phyloP scores from a whole-genome alignment of 306 rosid species.

The Cercis canadensis region DNA sequence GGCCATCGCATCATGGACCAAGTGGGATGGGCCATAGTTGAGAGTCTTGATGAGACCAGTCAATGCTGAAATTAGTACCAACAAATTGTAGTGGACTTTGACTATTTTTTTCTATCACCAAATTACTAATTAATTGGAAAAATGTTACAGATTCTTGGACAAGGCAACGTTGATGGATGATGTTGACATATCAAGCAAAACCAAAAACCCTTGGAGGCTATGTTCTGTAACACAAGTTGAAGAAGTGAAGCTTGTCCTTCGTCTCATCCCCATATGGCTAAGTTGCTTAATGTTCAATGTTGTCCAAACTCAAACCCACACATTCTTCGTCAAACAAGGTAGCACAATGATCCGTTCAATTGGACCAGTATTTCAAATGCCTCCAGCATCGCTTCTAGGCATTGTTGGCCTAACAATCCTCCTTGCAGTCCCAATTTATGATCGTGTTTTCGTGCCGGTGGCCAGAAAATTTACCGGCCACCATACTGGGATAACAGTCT shows the following conservation, averaged over 20 bases:
- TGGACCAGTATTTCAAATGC: constrained; percentile 47
- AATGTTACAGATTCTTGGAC: constrained; percentile 41
- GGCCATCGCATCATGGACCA: no score
- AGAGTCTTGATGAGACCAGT: no score
- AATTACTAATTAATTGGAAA: neutral
- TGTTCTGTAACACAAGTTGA: constrained; percentile 58
- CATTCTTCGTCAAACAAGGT: constrained; percentile 61
- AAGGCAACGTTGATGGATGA: constrained; percentile 55
- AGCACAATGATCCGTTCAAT: constrained; percentile 44
- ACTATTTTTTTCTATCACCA: no score
- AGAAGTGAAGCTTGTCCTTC: constrained; percentile 55
- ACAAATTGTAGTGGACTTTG: no score
- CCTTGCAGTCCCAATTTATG: constrained; percentile 48
- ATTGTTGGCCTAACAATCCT: constrained; percentile 43
- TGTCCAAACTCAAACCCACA: constrained; percentile 51
- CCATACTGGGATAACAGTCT: constrained; percentile 51
- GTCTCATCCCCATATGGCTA: constrained; percentile 62
- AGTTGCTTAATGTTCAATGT: constrained; percentile 51
- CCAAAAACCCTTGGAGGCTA: constrained; percentile 55
- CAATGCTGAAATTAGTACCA: no score
- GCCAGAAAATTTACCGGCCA: constrained; percentile 39
- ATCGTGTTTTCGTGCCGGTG: constrained; percentile 40
- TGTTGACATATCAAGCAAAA: constrained; percentile 32
- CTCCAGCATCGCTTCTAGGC: constrained; percentile 57
- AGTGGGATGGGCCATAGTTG: no score